Evolutionary conservation across 2,329 filamentous ascomycete species (phyloP).

Genomic region (Beauveria sp.): DNA sequence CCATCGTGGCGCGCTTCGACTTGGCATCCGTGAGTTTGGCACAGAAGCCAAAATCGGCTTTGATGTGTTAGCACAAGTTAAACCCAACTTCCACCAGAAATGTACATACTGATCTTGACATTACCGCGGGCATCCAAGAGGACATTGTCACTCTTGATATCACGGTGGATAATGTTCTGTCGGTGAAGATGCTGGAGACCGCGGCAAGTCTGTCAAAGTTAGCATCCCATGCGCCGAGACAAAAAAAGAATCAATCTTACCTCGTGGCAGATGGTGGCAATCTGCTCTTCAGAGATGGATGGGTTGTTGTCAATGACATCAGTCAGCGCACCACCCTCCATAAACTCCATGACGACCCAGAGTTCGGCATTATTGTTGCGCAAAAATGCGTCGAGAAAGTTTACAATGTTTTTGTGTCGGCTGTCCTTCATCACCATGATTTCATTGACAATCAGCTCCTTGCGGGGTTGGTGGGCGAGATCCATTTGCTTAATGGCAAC

Average conservation of each 20-base stretch:
- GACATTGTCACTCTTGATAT: constrained; percentile 99
- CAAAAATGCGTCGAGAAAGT: constrained; percentile 94
- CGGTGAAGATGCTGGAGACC: constrained; percentile 89
- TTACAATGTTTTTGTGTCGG: constrained; percentile 96
- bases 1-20: constrained; percentile 97
- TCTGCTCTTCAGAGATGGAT: constrained; percentile 90
- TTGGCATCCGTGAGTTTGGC: constrained; percentile 96
- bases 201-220: constrained; percentile 69
- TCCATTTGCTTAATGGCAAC: constrained; percentile 99
- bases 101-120: constrained; percentile 85
- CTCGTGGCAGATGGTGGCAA: constrained; percentile 94
- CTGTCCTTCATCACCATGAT: constrained; percentile 99
- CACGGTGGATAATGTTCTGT: constrained; percentile 96
- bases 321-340: constrained; percentile 95
- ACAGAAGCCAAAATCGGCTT: constrained; percentile 98
- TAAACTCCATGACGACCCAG: constrained; percentile 99
- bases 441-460: constrained; percentile 98
- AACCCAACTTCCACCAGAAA: not conserved
- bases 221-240: constrained; percentile 11
- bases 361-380: constrained; percentile 90
- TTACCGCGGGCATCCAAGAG: constrained; percentile 88
- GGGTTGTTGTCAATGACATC: constrained; percentile 99
- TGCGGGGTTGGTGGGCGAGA: constrained; percentile 89
- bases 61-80: constrained; percentile 24
- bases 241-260: constrained; percentile 43